Base-by-base conservation (phyloP, 768 basidiomycete species). In the Tulasnella sp. region DNA sequence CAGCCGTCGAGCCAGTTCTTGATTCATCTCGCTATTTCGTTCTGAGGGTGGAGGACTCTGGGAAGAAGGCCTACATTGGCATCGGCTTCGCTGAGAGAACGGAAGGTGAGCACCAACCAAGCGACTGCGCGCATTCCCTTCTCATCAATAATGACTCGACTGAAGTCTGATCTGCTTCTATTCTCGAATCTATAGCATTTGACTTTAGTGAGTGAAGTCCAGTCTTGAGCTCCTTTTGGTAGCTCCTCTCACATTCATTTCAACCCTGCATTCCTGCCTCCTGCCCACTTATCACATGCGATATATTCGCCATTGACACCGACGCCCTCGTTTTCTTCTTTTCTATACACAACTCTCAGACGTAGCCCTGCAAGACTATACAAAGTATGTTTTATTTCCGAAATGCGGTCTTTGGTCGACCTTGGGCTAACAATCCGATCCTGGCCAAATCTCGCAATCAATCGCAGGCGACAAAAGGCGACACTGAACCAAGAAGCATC, bases 21-120 rank as follows among this genome's bases (percentile, higher is more conserved):
- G 93, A 97, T 70, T 94, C 91, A 1, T 94, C 92, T 10, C 82
- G 93, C 50, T 97, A 97, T 70, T 97, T 97, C 68, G 93, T 95
- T 15, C 76, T 96, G 43, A 79, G 90, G 56, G 86, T 96, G 2
- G 93, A 96, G 70, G 92, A 94, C 65, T 77, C 75, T 15, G 90
- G 90, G 21, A 83, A 80, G 70, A 86, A 88, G 69, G 93, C 94
- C 1, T 93, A 90, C 67, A 90, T 97, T 60, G 93, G 93, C 4
- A 85, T 96, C 79, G 93, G 93, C 15, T 97, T 93, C 70, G 79
- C 80, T 21, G 92, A 94, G 68, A 79, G 91, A 23, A 78, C 88
- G 7, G 90, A 92, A 65, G 87, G 88, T 56, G 44, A 21, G 55
- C 42, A 26, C 34, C 34, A 15, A 38, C 34, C 15, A 7, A 68